Conservation (phyloP, 805 yeast species). For the Candida ulmi region DNA sequence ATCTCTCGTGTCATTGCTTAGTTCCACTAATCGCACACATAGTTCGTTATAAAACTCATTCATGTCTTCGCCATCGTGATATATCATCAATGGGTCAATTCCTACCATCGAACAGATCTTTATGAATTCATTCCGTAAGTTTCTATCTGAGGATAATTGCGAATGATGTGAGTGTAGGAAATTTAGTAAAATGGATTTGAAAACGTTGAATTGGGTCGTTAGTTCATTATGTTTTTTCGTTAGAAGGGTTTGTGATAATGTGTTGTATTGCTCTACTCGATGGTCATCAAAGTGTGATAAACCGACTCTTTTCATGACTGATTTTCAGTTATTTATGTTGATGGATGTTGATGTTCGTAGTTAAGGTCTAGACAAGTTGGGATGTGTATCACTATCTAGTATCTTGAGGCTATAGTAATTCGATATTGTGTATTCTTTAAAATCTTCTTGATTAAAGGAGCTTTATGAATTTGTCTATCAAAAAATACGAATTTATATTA, state of each 20-base stretch:
- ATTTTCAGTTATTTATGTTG: too few relatives aligned
- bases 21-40: slow-evolving; percentile 69
- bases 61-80: slow-evolving; percentile 24
- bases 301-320: slow-evolving; percentile 38
- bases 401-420: too few relatives aligned
- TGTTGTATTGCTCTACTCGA: not conserved
- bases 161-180: slow-evolving; percentile 69
- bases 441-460: too few relatives aligned
- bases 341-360: too few relatives aligned
- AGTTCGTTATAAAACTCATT: slow-evolving; percentile 60
- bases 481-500: too few relatives aligned
- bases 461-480: too few relatives aligned
- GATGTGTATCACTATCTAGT: too few relatives aligned
- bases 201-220: slow-evolving; percentile 65
- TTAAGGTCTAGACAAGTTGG: too few relatives aligned
- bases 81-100: slow-evolving; percentile 64
- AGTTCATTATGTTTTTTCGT: slow-evolving; percentile 56
- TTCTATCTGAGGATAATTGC: slow-evolving; percentile 59
- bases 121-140: slow-evolving; percentile 66
- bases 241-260: slow-evolving; percentile 20
- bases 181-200: slow-evolving; percentile 69
- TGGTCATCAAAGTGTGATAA: slow-evolving; percentile 38
- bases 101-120: slow-evolving; percentile 76
- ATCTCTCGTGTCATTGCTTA: slow-evolving; percentile 62
- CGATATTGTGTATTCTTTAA: too few relatives aligned